These are phyloP conservation scores for Phytophthora ohioensis DNA, from an alignment of 352 stramenopile genomes.

Conservation along the genomic window DNA sequence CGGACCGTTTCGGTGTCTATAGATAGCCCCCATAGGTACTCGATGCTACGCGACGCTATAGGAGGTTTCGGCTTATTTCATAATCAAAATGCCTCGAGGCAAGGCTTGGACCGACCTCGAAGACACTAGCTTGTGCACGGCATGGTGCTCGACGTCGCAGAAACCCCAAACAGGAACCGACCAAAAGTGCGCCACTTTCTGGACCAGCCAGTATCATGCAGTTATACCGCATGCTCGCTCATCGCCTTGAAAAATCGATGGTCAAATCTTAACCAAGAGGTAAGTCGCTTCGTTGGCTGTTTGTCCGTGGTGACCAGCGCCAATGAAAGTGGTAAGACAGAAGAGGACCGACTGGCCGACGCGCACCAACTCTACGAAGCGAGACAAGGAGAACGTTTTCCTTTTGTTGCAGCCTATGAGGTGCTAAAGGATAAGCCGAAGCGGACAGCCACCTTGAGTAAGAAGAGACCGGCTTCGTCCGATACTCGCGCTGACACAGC, in stretches of 20 bases:
- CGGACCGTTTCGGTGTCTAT: background rate
- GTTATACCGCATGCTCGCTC: background rate
- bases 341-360: background rate
- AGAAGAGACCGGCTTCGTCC: background rate
- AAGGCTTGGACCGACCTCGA: background rate
- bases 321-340: background rate
- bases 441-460: background rate
- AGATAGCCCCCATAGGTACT: background rate
- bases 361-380: background rate
- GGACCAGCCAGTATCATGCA: background rate
- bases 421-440: background rate
- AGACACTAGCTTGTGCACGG: background rate
- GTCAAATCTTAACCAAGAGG: background rate
- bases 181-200: background rate
- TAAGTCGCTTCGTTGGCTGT: background rate
- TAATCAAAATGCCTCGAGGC: background rate
- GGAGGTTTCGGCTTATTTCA: background rate
- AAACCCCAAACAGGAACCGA: background rate
- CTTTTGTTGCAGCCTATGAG: background rate
- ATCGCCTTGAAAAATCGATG: background rate
- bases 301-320: background rate
- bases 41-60: background rate
- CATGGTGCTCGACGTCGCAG: background rate
- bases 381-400: background rate
- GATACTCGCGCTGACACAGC: background rate